Evolutionary conservation across 2,329 filamentous ascomycete genomes (phyloP).

Genomic region (Pseudogymnoascus sp.): DNA sequence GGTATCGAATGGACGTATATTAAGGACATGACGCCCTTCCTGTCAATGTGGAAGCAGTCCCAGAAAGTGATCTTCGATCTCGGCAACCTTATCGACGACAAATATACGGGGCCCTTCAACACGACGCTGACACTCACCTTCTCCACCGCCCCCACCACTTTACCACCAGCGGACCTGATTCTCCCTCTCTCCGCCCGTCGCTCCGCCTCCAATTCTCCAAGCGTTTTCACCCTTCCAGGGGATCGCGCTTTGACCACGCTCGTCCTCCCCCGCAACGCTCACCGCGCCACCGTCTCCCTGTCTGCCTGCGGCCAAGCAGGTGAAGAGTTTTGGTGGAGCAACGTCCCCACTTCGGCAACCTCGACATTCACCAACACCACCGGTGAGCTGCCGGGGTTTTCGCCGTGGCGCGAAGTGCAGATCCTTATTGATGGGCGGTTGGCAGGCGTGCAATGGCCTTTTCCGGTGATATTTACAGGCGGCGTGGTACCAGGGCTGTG

Average conservation of each 20-base stretch:
- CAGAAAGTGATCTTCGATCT: slow-evolving; percentile 77
- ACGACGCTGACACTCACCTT: slow-evolving; percentile 68
- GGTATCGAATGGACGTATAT: slow-evolving; percentile 71
- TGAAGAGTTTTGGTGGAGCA: slow-evolving; percentile 84
- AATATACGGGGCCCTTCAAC: slow-evolving; percentile 67
- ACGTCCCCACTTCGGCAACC: slow-evolving; percentile 57
- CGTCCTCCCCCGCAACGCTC: slow-evolving; percentile 56
- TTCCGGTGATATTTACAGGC: slow-evolving; percentile 74
- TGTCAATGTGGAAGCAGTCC: slow-evolving; percentile 57
- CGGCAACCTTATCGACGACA: slow-evolving; percentile 61
- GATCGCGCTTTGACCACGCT: slow-evolving; percentile 53
- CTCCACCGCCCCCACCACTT: slow-evolving; percentile 43
- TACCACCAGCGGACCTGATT: slow-evolving; percentile 53
- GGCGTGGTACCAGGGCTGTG: slow-evolving; percentile 70
- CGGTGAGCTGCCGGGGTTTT: slow-evolving; percentile 56
- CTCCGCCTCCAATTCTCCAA: slow-evolving; percentile 44
- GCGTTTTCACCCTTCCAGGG: slow-evolving; percentile 59
- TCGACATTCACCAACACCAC: slow-evolving; percentile 50
- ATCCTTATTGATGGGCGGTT: slow-evolving; percentile 64
- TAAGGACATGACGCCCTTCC: slow-evolving; percentile 70
- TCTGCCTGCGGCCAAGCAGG: slow-evolving; percentile 66
- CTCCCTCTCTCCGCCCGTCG: slow-evolving; percentile 56
- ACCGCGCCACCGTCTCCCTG: slow-evolving; percentile 66
- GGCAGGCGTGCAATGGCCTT: slow-evolving; percentile 73
- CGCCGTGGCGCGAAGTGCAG: slow-evolving; percentile 72